A percentile compares a stretch with the other conserved stretches of the same genome.
These are phyloP conservation scores for Kernera saxatilis DNA, from an alignment of 345 rosid genomes.

Conservation along the genomic window DNA sequence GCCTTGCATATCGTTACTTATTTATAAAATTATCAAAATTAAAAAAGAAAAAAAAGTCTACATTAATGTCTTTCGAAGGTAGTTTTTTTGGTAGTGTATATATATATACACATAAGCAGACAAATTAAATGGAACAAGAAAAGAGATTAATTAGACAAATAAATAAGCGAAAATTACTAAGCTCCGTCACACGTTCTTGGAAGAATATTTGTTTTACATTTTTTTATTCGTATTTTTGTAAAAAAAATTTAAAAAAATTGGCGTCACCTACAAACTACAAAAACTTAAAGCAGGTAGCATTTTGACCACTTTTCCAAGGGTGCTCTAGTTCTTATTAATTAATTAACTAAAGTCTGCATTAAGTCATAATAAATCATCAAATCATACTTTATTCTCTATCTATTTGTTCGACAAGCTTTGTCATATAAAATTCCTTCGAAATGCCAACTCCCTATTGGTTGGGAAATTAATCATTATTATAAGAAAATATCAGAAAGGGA, in stretches of 20 bases:
- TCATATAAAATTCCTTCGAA: background rate
- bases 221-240: background rate
- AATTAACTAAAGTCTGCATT: background rate
- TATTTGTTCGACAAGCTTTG: conserved; percentile 8
- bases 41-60: too few relatives aligned
- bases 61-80: too few relatives aligned
- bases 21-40: too few relatives aligned
- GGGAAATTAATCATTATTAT: conserved; percentile 5
- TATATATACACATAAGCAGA: conserved; percentile 12
- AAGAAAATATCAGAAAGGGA: background rate
- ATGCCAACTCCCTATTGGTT: conserved; percentile 18
- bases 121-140: background rate
- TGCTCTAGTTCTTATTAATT: conserved; percentile 4
- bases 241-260: background rate
- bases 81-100: too few relatives aligned
- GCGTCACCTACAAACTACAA: conserved; percentile 19
- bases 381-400: conserved; percentile 17
- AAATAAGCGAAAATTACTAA: background rate
- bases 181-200: background rate
- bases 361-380: conserved; percentile 1
- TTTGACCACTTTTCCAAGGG: conserved; percentile 28
- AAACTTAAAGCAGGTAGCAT: conserved; percentile 6
- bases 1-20: too few relatives aligned
- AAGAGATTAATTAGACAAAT: background rate
- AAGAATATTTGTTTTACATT: conserved; percentile 1